Base-by-base conservation (phyloP, 768 basidiomycete species). In the Trametes sanguinea region DNA sequence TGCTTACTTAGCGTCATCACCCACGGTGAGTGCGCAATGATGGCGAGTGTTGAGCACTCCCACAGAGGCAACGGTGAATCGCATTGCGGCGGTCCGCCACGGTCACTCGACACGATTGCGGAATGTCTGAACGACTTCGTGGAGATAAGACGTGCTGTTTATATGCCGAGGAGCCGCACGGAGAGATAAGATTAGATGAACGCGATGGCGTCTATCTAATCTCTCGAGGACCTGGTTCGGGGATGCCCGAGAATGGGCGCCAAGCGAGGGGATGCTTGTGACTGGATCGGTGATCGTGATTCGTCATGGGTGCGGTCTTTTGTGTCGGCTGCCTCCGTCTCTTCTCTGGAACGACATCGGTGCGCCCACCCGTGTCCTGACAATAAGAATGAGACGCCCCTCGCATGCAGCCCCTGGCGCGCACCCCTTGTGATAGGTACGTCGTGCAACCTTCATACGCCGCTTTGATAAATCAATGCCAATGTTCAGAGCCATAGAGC, bases 101-200 rank as follows among this genome's bases (percentile, higher is more conserved):
- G 62, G 57, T 64, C 58, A 64, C 63, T 58, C 50, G 48, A 50
- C 44, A 44, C 40, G 37, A 63, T 63, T 53, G 62, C 62, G 62
- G 51, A 57, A 63, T 58, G 52, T 39, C 17, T 35, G 48, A 44
- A 42, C 57, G 47, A 55, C 17, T 29, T 29, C 17, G 47, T 50
- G 52, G 50, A 40, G 57, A 59, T 59, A 63, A 63, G 62, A 44
- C 62, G 62, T 63, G 62, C 57, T 63, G 57, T 52, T 59, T 51
- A 51, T 59, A 59, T 59, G 43, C 50, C 57, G 50, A 40, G 32
- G 50, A 37, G 43, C 56, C 46, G 39, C 10, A 32, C 48, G 39
- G 9, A 10, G 30, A 42, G 54, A 50, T 55, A 33, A 55, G 54
- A 55, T 55, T 39, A 45, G 46, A 51, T 39, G 13, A 1, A 9